Evolutionary conservation across 106 monocot genomes (phyloP).

Genomic region (Allium cepa): DNA sequence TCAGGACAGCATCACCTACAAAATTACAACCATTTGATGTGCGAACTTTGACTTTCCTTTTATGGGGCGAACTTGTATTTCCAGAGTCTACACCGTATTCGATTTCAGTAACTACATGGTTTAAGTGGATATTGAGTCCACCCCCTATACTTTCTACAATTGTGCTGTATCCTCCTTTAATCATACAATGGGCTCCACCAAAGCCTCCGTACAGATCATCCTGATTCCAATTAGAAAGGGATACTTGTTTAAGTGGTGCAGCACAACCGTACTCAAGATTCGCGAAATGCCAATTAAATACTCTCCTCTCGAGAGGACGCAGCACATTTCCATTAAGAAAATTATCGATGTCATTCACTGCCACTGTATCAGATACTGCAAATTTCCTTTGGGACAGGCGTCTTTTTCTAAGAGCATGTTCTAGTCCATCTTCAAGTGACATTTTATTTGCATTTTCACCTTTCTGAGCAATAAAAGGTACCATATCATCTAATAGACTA

Average conservation of each 20-base stretch:
- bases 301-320: constrained; percentile 83
- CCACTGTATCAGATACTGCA: constrained; percentile 16
- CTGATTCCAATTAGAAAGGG: constrained; percentile 95
- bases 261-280: constrained; percentile 99
- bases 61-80: constrained; percentile 5
- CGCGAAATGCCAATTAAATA: constrained; percentile 99
- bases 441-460: constrained; percentile 47
- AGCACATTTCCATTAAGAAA: constrained; percentile 29
- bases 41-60: constrained; percentile 50
- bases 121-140: constrained; percentile 67
- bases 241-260: constrained; percentile 80
- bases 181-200: constrained; percentile 99
- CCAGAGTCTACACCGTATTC: constrained; percentile 27
- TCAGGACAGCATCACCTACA: constrained; percentile 78
- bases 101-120: constrained; percentile 66
- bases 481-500: constrained; percentile 92
- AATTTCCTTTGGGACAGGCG: constrained; percentile 22
- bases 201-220: constrained; percentile 99
- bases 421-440: constrained; percentile 92
- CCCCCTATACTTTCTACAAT: constrained; percentile 65
- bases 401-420: constrained; percentile 69
- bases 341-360: constrained; percentile 1
- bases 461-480: constrained; percentile 52
- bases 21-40: constrained; percentile 62
- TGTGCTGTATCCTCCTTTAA: constrained; percentile 84